These are phyloP conservation scores for Eremomyces bilateralis DNA, from an alignment of 495 filamentous ascomycete genomes.

Conservation along the genomic window DNA sequence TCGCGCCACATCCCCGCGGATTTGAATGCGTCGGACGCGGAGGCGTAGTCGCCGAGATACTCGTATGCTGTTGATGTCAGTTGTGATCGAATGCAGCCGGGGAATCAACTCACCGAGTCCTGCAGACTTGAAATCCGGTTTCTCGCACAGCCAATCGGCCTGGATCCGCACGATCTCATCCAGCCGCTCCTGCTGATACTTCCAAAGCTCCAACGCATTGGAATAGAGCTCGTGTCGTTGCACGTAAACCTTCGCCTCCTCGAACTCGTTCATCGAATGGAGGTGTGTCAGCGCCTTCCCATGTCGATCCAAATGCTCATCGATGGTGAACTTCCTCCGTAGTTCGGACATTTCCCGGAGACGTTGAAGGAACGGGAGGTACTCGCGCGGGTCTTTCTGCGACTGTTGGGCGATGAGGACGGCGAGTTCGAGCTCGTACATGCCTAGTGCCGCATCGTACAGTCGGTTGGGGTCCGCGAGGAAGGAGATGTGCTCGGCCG, in stretches of 20 bases:
- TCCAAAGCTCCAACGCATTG: constrained; percentile 59
- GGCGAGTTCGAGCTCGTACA: constrained; percentile 80
- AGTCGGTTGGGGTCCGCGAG: constrained; percentile 78
- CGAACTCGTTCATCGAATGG: constrained; percentile 37
- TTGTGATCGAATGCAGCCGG: background rate
- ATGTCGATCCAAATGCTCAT: constrained; percentile 58
- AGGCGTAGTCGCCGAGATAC: constrained; percentile 46
- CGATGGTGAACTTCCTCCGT: constrained; percentile 61
- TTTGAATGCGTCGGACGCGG: constrained; percentile 60
- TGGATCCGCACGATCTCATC: constrained; percentile 47
- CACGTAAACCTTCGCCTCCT: constrained; percentile 55
- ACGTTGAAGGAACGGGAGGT: constrained; percentile 78
- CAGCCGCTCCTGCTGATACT: constrained; percentile 45
- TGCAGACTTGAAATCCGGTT: constrained; percentile 62
- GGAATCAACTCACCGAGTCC: constrained; percentile 32
- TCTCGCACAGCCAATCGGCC: constrained; percentile 50
- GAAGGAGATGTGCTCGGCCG: constrained; percentile 92
- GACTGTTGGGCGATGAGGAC: constrained; percentile 86
- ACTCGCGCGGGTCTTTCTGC: constrained; percentile 87
- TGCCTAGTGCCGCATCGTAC: constrained; percentile 75
- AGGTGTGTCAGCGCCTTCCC: constrained; percentile 61
- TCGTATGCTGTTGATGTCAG: constrained; percentile 75
- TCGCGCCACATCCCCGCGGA: constrained; percentile 78
- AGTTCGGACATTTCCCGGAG: constrained; percentile 49
- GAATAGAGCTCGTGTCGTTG: constrained; percentile 61